These are phyloP conservation scores for Arachis hypogaea DNA, from an alignment of 306 rosid species.

Conservation along the genomic window DNA sequence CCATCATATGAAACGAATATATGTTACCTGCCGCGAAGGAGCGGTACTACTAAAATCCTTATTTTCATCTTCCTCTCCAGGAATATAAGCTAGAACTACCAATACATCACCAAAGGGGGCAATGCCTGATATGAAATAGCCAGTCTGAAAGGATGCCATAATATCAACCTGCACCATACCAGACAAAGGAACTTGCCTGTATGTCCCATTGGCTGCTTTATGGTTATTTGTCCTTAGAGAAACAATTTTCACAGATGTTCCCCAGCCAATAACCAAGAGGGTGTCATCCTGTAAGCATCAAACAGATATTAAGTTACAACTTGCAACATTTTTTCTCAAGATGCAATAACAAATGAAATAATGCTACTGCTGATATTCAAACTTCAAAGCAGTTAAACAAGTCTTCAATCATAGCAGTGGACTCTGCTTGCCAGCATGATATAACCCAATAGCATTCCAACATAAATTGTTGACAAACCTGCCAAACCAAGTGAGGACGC, in stretches of 20 bases:
- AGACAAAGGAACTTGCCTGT: constrained; percentile 63
- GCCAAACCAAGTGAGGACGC: constrained; percentile 98
- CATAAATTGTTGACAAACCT: constrained; percentile 65
- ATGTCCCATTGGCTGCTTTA: constrained; percentile 70
- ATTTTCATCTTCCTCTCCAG: constrained; percentile 84
- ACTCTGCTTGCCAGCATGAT: constrained; percentile 30
- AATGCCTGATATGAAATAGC: constrained; percentile 89
- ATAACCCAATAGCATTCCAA: constrained; percentile 31
- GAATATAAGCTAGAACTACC: constrained; percentile 94
- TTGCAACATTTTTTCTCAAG: constrained; percentile 13
- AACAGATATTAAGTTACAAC: constrained; percentile 39
- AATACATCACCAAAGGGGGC: constrained; percentile 95
- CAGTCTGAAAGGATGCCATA: constrained; percentile 95
- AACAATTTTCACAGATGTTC: constrained; percentile 89
- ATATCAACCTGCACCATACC: constrained; percentile 82
- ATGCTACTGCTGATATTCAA: constrained; percentile 4
- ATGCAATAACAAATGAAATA: constrained; percentile 29
- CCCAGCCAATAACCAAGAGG: constrained; percentile 97
- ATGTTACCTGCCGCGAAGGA: constrained; percentile 79
- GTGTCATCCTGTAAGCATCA: constrained; percentile 74
- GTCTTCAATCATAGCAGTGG: constrained; percentile 35
- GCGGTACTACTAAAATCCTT: constrained; percentile 79
- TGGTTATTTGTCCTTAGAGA: constrained; percentile 67
- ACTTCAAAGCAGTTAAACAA: constrained; percentile 8
- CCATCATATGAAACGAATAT: constrained; percentile 40